Evolutionary conservation across 352 stramenopile species (phyloP).

Genomic region (Phytopythium boreale): DNA sequence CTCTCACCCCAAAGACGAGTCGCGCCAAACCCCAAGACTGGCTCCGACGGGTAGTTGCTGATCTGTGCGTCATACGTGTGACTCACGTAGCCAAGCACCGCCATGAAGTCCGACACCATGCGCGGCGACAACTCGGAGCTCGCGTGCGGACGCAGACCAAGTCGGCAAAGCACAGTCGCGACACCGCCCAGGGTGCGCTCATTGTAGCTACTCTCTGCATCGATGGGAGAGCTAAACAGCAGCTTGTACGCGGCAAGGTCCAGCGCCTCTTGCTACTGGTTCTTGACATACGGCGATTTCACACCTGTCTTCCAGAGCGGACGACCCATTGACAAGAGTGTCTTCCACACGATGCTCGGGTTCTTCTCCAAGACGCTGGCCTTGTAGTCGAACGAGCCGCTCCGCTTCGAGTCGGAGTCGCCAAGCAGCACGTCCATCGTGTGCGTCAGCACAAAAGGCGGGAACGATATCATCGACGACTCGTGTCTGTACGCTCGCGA

Average conservation of each 20-base stretch:
- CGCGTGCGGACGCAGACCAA: background rate
- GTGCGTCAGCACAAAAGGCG: constrained; percentile 2
- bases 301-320: background rate
- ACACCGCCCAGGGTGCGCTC: background rate
- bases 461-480: background rate
- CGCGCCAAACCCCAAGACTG: background rate
- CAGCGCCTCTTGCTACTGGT: background rate
- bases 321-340: background rate
- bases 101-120: background rate
- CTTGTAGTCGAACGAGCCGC: background rate
- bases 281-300: background rate
- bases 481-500: too few species aligned
- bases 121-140: background rate
- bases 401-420: background rate
- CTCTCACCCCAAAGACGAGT: background rate
- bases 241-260: background rate
- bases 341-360: background rate
- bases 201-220: background rate
- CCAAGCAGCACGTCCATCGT: background rate
- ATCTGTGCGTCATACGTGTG: background rate
- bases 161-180: constrained; percentile 1
- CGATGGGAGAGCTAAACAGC: background rate
- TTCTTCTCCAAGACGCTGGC: background rate
- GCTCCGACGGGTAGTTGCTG: constrained; percentile 1
- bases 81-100: background rate